Conservation (phyloP, 2,329 filamentous ascomycete genomes). For the Cadophora malorum region DNA sequence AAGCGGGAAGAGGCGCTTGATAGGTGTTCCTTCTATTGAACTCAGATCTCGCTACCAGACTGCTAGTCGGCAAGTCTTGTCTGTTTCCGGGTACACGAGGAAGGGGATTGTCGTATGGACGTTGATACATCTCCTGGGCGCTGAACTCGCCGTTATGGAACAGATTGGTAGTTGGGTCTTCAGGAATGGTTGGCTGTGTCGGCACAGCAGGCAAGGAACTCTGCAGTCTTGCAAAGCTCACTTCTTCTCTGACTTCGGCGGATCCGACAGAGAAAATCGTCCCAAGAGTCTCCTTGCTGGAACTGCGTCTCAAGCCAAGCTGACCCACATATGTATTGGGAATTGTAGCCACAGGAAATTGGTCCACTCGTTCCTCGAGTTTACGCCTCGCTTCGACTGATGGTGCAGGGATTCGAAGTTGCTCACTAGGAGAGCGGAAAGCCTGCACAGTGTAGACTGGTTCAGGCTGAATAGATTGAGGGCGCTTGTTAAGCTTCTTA, state of each 20-base stretch:
- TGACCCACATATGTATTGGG: conserved; percentile 34
- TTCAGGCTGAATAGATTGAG: conserved; percentile 25
- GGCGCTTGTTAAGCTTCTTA: conserved; percentile 25
- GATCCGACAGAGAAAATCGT: conserved; percentile 43
- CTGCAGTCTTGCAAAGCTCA: conserved; percentile 35
- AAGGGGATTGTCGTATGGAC: not conserved
- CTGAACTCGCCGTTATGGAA: not conserved
- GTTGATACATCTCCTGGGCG: too few species aligned
- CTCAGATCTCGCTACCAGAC: conserved; percentile 16
- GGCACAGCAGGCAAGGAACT: conserved; percentile 38
- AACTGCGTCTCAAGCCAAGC: conserved; percentile 26
- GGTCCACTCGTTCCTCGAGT: conserved; percentile 35
- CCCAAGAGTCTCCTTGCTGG: conserved; percentile 41
- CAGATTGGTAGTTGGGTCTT: conserved; percentile 21
- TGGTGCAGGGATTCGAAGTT: conserved; percentile 34
- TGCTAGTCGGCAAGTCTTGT: conserved; percentile 10
- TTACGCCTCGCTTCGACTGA: conserved; percentile 31
- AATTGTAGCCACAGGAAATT: conserved; percentile 35
- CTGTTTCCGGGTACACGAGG: not conserved
- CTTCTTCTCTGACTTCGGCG: conserved; percentile 38
- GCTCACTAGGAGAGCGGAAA: conserved; percentile 31
- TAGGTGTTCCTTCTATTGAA: conserved; percentile 32
- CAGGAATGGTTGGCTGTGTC: conserved; percentile 29
- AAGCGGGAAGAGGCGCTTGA: conserved; percentile 20
- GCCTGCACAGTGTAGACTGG: conserved; percentile 40